Evolutionary conservation across 768 basidiomycete genomes (phyloP).

Genomic region (Paxillus involutus): DNA sequence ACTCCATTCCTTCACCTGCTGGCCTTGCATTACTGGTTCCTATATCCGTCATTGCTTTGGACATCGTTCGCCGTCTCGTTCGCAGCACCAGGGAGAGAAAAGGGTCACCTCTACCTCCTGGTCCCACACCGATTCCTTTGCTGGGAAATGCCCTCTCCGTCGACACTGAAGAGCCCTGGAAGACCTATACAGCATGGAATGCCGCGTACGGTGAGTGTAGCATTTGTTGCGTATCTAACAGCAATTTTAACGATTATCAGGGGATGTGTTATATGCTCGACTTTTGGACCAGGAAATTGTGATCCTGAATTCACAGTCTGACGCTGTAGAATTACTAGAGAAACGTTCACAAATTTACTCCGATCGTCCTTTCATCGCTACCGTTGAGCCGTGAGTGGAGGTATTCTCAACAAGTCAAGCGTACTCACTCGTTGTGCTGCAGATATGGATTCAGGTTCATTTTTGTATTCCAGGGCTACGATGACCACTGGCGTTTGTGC

Average conservation of each 20-base stretch:
- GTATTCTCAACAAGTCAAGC: too few species aligned
- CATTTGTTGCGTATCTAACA: not conserved
- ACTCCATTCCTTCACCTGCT: too few species aligned
- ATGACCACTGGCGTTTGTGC: conserved; percentile 9
- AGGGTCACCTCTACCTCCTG: conserved; percentile 9
- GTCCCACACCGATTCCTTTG: conserved; percentile 7
- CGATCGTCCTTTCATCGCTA: too few species aligned
- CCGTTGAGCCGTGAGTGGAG: conserved; percentile 9
- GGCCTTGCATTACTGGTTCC: too few species aligned
- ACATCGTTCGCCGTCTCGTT: too few species aligned
- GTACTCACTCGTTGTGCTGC: not conserved
- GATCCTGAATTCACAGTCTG: conserved; percentile 44
- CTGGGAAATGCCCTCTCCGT: conserved; percentile 1
- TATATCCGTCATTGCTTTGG: too few species aligned
- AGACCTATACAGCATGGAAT: conserved; percentile 8
- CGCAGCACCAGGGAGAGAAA: not conserved
- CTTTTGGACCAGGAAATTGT: conserved; percentile 46
- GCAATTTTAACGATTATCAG: conserved; percentile 18
- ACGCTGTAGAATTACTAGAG: conserved; percentile 46
- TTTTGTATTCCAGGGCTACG: conserved; percentile 12
- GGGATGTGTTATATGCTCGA: conserved; percentile 47
- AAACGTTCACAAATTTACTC: too few species aligned
- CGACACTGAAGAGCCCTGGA: conserved; percentile 5
- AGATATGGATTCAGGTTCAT: conserved; percentile 17
- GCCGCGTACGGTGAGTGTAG: conserved; percentile 5